Evolutionary conservation across 768 basidiomycete genomes (phyloP).

Genomic region (Boletus rex-veris): DNA sequence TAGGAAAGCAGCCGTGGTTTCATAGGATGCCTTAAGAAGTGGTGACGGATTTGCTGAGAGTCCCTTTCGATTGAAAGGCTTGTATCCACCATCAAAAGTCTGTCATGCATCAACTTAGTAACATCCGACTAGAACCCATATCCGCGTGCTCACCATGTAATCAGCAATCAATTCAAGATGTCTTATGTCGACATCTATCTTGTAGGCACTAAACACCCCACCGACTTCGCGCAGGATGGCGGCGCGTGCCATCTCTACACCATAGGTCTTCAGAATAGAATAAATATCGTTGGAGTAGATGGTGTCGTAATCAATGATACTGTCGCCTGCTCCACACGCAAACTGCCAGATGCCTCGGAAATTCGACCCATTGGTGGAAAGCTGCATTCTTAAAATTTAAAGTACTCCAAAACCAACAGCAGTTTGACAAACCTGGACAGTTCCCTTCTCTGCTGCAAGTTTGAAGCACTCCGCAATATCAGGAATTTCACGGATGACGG

Average conservation of each 20-base stretch:
- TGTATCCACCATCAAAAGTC: slow-evolving; percentile 98
- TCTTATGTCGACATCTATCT: slow-evolving; percentile 89
- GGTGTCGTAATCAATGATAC: slow-evolving; percentile 69
- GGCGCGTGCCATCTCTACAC: slow-evolving; percentile 93
- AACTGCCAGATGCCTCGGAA: slow-evolving; percentile 86
- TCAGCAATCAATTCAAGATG: slow-evolving; percentile 97
- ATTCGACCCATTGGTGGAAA: slow-evolving; percentile 92
- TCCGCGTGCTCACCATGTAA: slow-evolving; percentile 77
- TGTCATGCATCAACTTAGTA: slow-evolving; percentile 29
- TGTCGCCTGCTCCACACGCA: slow-evolving; percentile 47
- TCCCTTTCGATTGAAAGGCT: slow-evolving; percentile 96
- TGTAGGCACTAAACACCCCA: slow-evolving; percentile 91
- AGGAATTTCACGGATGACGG: slow-evolving; percentile 86
- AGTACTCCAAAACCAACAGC: background rate
- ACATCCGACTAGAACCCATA: background rate
- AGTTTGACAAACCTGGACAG: slow-evolving; percentile 38
- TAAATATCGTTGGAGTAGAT: slow-evolving; percentile 96
- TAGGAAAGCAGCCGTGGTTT: slow-evolving; percentile 91
- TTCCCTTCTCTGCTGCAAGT: slow-evolving; percentile 47
- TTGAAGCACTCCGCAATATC: slow-evolving; percentile 88
- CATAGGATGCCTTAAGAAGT: slow-evolving; percentile 94
- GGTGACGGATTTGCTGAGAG: slow-evolving; percentile 93
- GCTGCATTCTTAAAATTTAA: slow-evolving; percentile 37
- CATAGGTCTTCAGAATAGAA: slow-evolving; percentile 86
- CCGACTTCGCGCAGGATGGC: slow-evolving; percentile 90